Conservation (phyloP, 345 rosid species). For the Fremontodendron californicum region DNA sequence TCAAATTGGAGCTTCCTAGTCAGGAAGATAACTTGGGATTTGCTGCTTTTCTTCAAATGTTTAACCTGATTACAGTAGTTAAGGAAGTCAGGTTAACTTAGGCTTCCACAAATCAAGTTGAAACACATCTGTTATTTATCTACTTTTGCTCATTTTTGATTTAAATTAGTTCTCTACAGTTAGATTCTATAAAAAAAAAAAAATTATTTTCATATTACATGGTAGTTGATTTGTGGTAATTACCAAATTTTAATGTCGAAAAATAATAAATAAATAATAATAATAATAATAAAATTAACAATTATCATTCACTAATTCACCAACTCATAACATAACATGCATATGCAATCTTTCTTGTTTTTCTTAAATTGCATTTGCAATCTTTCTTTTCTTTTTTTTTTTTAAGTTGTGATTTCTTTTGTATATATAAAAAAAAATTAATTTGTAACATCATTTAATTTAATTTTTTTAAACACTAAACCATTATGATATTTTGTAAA, state of each 20-base stretch:
- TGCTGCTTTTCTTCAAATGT: conserved; percentile 2
- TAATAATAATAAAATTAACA: no score
- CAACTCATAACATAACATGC: no score
- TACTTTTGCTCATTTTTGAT: background rate
- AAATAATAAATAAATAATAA: no score
- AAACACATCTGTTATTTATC: background rate
- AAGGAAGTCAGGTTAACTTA: background rate
- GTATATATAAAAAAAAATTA: no score
- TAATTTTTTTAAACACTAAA: no score
- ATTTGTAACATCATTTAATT: no score
- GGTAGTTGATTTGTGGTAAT: background rate
- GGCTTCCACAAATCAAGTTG: background rate
- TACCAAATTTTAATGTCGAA: background rate
- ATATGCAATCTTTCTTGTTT: no score
- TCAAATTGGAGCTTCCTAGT: background rate
- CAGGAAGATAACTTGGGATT: background rate
- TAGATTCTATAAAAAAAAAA: background rate
- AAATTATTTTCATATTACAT: background rate
- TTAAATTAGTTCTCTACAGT: background rate
- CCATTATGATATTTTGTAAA: no score
- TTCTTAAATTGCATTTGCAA: no score
- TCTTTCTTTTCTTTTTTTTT: no score
- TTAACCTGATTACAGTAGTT: conserved; percentile 1
- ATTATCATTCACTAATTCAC: no score
- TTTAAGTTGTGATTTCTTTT: no score